Evolutionary conservation across 768 basidiomycete genomes (phyloP).

Genomic region (Astraeus odoratus): DNA sequence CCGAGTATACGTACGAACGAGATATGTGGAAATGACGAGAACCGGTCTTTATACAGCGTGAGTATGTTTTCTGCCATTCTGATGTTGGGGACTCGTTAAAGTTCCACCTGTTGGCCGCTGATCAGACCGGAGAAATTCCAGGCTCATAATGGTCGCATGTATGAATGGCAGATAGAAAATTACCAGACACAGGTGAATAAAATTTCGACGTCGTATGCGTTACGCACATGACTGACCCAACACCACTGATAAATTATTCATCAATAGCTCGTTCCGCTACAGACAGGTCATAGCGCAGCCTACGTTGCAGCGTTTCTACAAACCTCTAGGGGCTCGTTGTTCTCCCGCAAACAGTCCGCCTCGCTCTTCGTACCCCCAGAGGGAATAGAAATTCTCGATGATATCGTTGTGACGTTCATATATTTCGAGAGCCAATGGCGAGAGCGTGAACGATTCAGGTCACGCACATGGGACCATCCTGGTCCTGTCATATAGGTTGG

Average conservation of each 20-base stretch:
- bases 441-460: slow-evolving; percentile 15
- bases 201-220: no score
- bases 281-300: neutral
- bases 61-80: neutral
- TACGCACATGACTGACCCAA: no score
- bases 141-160: slow-evolving; percentile 13
- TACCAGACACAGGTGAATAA: slow-evolving; percentile 16
- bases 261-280: slow-evolving; percentile 25
- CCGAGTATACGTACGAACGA: slow-evolving; percentile 19
- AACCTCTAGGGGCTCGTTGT: slow-evolving; percentile 9
- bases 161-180: slow-evolving; percentile 25
- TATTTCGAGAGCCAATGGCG: slow-evolving; percentile 28
- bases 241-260: neutral
- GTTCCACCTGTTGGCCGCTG: neutral
- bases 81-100: neutral
- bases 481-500: neutral
- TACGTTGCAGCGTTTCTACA: slow-evolving; percentile 24
- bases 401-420: slow-evolving; percentile 30
- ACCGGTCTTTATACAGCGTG: slow-evolving; percentile 19
- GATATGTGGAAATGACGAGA: slow-evolving; percentile 19
- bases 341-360: slow-evolving; percentile 12
- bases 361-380: slow-evolving; percentile 23
- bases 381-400: slow-evolving; percentile 26
- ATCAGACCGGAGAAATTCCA: slow-evolving; percentile 22
- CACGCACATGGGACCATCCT: slow-evolving; percentile 9